Base-by-base conservation (phyloP, 768 basidiomycete genomes). In the Lentinula sp. region DNA sequence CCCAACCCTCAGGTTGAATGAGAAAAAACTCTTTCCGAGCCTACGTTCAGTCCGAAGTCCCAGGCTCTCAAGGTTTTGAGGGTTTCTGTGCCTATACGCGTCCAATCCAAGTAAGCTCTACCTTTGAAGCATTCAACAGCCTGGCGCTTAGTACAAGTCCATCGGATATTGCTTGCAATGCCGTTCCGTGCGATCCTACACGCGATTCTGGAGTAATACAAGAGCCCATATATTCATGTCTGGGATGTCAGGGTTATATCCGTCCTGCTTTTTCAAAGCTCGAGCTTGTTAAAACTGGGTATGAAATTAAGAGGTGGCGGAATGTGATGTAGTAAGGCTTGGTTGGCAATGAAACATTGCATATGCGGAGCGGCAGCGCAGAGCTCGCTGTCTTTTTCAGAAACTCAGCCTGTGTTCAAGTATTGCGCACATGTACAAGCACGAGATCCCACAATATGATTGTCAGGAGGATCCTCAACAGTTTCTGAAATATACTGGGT, bases 11-110 rank as follows among this genome's bases (percentile, higher is more conserved):
- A 16, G 45, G 45, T 36, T 15, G 28, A 13, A 51, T n/a, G 15
- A 51, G 9, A 33, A 13, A 23, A 9, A 33, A 15, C 6, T 36
- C 16, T 23, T 41, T 28, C 28, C 28, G 28, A 28, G 28, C 28
- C 42, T 41, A 16, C 23, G 55, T 48, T 20, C 9, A 56, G 13
- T 56, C 55, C 55, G 55, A 56, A 23, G 55, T 56, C 55, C 55
- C 55, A 56, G 55, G 55, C 55, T 28, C 39, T 56, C 37, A 56
- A 43, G 41, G 10, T 23, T 41, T 54, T 18, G n/a, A 23, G 13
- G 10, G 15, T 41, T 54, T n/a, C 12, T 42, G 37, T 39, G 6
- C 41, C 3, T 28, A 20, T 20, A 37, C 12, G 13, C 54, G 36
- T 37, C 9, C 35, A 23, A 42, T 20, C 12, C 18, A 43, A 37